Evolutionary conservation across 2,329 filamentous ascomycete genomes (phyloP), one percentile per base, ranked within the genome.

Genomic region (Blastomyces gilchristii): DNA sequence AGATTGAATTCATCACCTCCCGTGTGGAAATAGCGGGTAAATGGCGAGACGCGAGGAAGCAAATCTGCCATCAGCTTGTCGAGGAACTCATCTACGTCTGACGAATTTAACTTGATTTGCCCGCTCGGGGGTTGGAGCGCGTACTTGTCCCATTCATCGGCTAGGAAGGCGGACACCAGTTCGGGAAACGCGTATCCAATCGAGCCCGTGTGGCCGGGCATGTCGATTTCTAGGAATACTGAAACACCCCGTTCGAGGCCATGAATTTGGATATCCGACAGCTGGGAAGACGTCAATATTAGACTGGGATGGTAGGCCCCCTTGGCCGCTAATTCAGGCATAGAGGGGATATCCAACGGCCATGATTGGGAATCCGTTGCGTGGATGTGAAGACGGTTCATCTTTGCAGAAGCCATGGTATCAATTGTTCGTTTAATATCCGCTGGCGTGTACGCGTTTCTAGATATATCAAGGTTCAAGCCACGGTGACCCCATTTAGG

Each of bases 1-100:
- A 80, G 81, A 74, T 94, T 93, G 65, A 95, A 85, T 78, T 96
- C 91, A 70, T 96, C 91, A 62, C 91, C 91, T 54, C 91, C 91
- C 0, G 89, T 89, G 76, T 96, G 91, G 79, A 93, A 95, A 76
- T 93, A 85, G 7, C 84, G 78, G 2, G 87, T 81, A 73, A 90
- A 90, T 0, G 87, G 85, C 9, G 79, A 77, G 12, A 91, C 74
- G 37, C 90, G 82, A 16, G 91, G 90, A 61, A 95, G 78, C 31
- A 96, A 72, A 71, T 96, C 91, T n/a, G 81, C 80, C 68, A 91
- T 87, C 16, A 96, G 76, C 47, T 75, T 87, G 63, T 88, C 83
- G 12, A 96, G 74, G 73, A 96, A 95, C 1, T 81, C 76, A 68
- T 87, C 82, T 1, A 94, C 90, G 0, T 77, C 81, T 0, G 85